Evolutionary conservation across 768 basidiomycete species (phyloP).

Genomic region (Vararia minispora): DNA sequence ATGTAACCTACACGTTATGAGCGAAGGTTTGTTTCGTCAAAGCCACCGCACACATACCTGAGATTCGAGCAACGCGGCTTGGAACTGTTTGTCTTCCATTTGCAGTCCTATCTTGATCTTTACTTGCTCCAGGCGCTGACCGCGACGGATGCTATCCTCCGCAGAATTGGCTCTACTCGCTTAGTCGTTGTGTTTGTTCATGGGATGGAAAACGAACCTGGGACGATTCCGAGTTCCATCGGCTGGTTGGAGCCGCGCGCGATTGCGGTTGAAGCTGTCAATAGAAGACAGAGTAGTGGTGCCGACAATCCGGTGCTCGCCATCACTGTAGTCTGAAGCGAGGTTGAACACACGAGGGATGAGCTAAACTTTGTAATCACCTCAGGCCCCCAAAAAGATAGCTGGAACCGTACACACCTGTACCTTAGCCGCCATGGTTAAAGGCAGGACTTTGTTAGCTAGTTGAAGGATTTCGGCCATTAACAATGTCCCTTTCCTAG

Average conservation of each 20-base stretch:
- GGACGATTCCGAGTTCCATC: conserved; percentile 44
- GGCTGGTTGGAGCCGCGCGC: conserved; percentile 52
- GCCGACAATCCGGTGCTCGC: conserved; percentile 72
- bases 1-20: conserved; percentile 49
- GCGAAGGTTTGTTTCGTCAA: not conserved
- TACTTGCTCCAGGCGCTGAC: conserved; percentile 82
- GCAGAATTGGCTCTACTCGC: conserved; percentile 57
- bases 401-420: conserved; percentile 59
- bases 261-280: conserved; percentile 90
- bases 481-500: conserved; percentile 82
- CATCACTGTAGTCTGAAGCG: conserved; percentile 70
- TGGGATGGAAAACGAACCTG: conserved; percentile 30
- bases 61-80: conserved; percentile 73
- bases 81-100: conserved; percentile 93
- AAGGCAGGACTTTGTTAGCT: conserved; percentile 78
- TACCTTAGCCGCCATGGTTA: conserved; percentile 69
- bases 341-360: conserved; percentile 78
- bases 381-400: not conserved
- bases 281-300: conserved; percentile 79
- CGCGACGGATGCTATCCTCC: conserved; percentile 78
- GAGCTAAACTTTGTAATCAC: conserved; percentile 33
- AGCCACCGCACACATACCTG: conserved; percentile 40
- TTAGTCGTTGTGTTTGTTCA: conserved; percentile 1
- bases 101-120: conserved; percentile 86
- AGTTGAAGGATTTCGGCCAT: conserved; percentile 87